Conservation (phyloP, 768 basidiomycete genomes). For the Baorangia bicolor region DNA sequence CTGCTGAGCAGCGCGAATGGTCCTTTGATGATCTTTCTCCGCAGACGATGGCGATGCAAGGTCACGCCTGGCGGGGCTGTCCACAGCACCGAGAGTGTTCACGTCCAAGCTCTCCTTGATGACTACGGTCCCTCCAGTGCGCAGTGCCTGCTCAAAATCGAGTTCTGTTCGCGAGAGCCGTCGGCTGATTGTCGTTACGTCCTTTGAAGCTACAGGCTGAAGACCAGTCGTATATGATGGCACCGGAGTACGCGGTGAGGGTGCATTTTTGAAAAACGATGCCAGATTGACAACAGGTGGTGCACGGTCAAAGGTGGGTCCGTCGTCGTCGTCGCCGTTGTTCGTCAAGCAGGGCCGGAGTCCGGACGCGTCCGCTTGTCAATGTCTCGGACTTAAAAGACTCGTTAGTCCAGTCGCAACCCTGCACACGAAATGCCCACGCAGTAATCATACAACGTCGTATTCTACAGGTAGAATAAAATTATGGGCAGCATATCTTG, state of each 20-base stretch:
- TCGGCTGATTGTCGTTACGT: conserved; percentile 43
- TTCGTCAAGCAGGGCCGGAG: conserved; percentile 1
- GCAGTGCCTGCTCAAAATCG: conserved; percentile 79
- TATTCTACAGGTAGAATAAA: conserved; percentile 35
- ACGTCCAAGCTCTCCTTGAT: conserved; percentile 74
- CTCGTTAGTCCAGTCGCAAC: conserved; percentile 10
- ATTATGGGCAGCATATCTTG: conserved; percentile 32
- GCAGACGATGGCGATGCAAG: conserved; percentile 43
- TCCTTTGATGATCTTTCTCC: conserved; percentile 34
- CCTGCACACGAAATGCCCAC: conserved; percentile 26
- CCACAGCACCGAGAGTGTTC: conserved; percentile 58
- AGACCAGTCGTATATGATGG: conserved; percentile 51
- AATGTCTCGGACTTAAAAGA: conserved; percentile 3
- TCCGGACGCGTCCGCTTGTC: background rate
- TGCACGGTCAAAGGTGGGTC: background rate
- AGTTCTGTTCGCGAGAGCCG: conserved; percentile 72
- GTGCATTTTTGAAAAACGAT: conserved; percentile 57
- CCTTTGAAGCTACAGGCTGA: conserved; percentile 56
- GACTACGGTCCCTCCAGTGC: conserved; percentile 61
- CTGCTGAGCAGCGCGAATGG: conserved; percentile 38
- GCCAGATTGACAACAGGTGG: conserved; percentile 51
- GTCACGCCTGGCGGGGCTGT: conserved; percentile 38
- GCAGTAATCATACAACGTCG: conserved; percentile 20
- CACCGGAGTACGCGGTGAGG: conserved; percentile 44
- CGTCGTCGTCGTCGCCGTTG: conserved; percentile 15